Base-by-base conservation (phyloP, 2,329 filamentous ascomycete genomes). In the Fusarium denticulatum region DNA sequence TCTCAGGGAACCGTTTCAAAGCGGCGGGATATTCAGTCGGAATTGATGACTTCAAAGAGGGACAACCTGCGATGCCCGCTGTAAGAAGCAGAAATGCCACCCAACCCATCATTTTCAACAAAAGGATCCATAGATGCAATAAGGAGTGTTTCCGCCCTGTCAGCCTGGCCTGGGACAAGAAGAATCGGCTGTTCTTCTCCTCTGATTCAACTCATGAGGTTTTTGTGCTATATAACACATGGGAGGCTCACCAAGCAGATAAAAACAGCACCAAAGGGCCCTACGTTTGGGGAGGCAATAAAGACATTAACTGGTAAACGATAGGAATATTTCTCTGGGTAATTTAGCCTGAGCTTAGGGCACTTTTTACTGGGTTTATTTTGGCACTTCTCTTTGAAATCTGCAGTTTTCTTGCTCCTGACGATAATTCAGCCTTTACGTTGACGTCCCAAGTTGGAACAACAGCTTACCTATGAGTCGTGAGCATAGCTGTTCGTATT, bases 201-300 rank as follows among this genome's bases (percentile, higher is more conserved):
- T 90, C 87, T 9, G 91, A 93, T 78, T 79, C 84, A 20, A 91
- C 90, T 1, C 91, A 91, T 11, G 91, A 93, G 83, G 86, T 93
- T 46, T 93, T 88, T 74, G 86, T 92, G 9, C 77, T 90, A 43
- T 34, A 64, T 26, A 52, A 45, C 62, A 45, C n/a, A 12, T 3
- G 10, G n/a, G 40, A 43, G n/a, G 40, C 40, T 24, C 6, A 43
- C n/a, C n/a, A 40, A 40, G 39, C 11, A 16, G 11, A 45, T 13
- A 26, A 45, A 16, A 60, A 49, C 13, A 74, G 53, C 45, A 69
- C 9, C 32, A 12, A 28, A 22, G 18, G 13, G 18, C 5, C n/a
- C 8, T 24, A 14, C 7, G 12, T 42, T 18, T 53, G 32, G 10
- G 71, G 42, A 47, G 55, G 37, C 5, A 62, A 49, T 36, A 22